Evolutionary conservation across 2,329 filamentous ascomycete species (phyloP), one percentile per base, ranked within the genome.

Genomic region (Penicillium hesseltinei): DNA sequence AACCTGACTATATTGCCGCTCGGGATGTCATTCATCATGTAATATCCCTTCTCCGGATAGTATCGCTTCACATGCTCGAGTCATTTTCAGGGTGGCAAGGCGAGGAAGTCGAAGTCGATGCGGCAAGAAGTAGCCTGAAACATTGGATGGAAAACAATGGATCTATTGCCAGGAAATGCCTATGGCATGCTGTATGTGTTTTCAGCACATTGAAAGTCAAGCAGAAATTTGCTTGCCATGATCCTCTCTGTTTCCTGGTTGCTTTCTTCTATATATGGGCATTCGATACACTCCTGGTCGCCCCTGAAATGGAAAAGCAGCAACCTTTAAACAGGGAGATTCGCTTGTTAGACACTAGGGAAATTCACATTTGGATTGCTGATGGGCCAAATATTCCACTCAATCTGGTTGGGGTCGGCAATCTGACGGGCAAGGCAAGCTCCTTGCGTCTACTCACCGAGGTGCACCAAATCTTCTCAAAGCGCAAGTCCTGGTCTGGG

Each of bases 181-280:
- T 51, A 4, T 51, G 49, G 49, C 49, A 51, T 51, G 49, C 49
- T 43, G 29, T 44, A n/a, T 51, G 49, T 44, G 27, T 51, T 23
- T 51, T 13, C 49, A 35, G 49, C 49, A 35, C 49, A 25, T 21
- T 51, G 6, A 51, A 51, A 44, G 10, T 15, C 1, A 51, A 51
- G 49, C 29, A 33, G 10, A 43, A 44, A 9, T 51, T 51, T 27
- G 27, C 49, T 6, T 51, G 49, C 4, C 39, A 51, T 31, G 49
- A 51, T 35, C 49, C 49, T 23, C 49, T 51, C 27, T 51, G 39
- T 44, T 51, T 51, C 39, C n/a, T 51, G 21, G 7, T 51, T 19
- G 19, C 38, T 25, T 51, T 51, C 19, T 43, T 51, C 39, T 51
- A 51, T 15, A 51, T 51, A 25, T 44, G 49, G 49, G 49, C 49